Evolutionary conservation across 2,329 filamentous ascomycete genomes (phyloP), one percentile per base, ranked within the genome.

Genomic region (Aspergillus unguis): DNA sequence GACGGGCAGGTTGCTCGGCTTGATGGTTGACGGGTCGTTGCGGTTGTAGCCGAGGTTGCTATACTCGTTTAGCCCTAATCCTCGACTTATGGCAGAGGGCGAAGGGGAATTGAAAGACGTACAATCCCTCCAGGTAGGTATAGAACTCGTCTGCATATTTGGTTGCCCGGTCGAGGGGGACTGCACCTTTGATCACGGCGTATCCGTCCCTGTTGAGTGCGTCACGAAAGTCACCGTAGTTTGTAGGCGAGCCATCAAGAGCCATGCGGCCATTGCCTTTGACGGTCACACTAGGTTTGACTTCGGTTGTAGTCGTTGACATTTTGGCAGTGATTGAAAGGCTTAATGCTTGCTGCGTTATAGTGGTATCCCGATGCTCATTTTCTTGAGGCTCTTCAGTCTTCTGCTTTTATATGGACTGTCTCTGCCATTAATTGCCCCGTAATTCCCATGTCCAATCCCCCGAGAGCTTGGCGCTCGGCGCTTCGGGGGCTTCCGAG

Each of bases 171-270:
- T 75, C 74, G 3, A 55, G 61, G 0, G 75, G 72, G 45, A 79
- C 71, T 0, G 74, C 75, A 3, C 70, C 70, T 52, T 78, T 78
- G 50, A 80, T 64, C 11, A 80, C 69, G 1, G 71, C 72, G 57
- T 66, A 78, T 6, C 76, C 76, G 51, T 79, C 66, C 8, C 67
- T 58, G 8, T 60, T 62, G 5, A 72, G 52, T 28, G 62, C 60
- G 41, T 63, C 61, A 8, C 61, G 58, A 23, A 58, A 64, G 41
- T 64, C 61, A 11, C 61, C 62, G 31, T 56, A 62, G 10, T 50
- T 46, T 5, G 49, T 53, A 5, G 59, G 55, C 5, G 32, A 50
- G 1, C 61, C 59, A 41, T 63, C 61, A 5, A 63, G 50, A 6
- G 52, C 49, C 59, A 63, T 60, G 10, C 53, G 50, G 5, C 58